Evolutionary conservation across 2,329 filamentous ascomycete species (phyloP).

Genomic region (Didymella sp.): DNA sequence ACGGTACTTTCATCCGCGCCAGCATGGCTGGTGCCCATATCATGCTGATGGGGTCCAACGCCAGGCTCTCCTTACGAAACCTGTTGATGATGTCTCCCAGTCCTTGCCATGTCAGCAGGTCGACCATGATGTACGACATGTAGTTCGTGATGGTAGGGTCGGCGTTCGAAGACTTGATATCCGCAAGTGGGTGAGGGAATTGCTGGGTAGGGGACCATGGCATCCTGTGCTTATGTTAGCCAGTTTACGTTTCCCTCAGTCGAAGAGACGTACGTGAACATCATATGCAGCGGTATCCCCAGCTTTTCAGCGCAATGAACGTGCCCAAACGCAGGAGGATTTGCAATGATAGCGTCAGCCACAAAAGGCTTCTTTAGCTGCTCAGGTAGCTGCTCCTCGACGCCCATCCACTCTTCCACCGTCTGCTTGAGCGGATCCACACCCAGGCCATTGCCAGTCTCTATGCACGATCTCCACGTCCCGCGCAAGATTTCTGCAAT

Average conservation of each 20-base stretch:
- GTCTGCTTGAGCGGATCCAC: slow-evolving; percentile 60
- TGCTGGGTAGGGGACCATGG: slow-evolving; percentile 86
- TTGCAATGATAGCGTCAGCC: slow-evolving; percentile 81
- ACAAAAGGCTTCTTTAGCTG: slow-evolving; percentile 69
- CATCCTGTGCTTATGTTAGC: slow-evolving; percentile 59
- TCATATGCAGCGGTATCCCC: slow-evolving; percentile 78
- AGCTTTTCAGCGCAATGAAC: slow-evolving; percentile 78
- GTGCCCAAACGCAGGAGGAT: slow-evolving; percentile 79
- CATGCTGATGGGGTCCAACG: slow-evolving; percentile 77
- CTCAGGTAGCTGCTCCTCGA: slow-evolving; percentile 49
- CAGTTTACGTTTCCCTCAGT: neutral
- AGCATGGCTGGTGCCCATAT: slow-evolving; percentile 85
- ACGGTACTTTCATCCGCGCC: slow-evolving; percentile 76
- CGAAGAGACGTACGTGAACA: slow-evolving; percentile 70
- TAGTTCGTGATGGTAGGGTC: slow-evolving; percentile 82
- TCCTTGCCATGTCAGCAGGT: slow-evolving; percentile 93
- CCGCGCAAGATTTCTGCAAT: slow-evolving; percentile 82
- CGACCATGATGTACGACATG: slow-evolving; percentile 81
- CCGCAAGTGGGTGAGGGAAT: slow-evolving; percentile 86
- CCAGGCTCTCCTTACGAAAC: slow-evolving; percentile 77
- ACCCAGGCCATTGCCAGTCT: slow-evolving; percentile 72
- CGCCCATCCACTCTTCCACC: slow-evolving; percentile 58
- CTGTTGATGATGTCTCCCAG: slow-evolving; percentile 89
- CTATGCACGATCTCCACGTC: slow-evolving; percentile 85
- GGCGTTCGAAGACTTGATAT: slow-evolving; percentile 77